Conservation (phyloP, 192 early-diverging fungal genomes). For the Backusella luteola region DNA sequence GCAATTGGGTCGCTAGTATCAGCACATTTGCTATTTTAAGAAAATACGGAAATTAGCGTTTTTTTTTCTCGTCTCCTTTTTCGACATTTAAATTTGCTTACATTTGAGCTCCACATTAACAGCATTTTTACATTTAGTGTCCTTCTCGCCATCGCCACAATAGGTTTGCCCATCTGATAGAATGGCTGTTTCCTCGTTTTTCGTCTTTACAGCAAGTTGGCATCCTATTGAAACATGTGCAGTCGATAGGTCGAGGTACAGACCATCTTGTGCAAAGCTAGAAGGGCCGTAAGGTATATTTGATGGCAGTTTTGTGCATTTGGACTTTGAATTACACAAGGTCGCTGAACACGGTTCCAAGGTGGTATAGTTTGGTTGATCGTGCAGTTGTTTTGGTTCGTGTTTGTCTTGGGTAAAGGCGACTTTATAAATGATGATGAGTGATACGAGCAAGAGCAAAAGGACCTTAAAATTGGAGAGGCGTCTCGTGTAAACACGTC, state of each 20-base stretch:
- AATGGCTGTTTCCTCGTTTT: background rate
- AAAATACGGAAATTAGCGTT: background rate
- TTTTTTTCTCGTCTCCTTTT: background rate
- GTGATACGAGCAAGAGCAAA: background rate
- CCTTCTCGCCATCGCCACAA: background rate
- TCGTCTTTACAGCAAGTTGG: background rate
- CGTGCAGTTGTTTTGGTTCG: background rate
- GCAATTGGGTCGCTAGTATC: background rate
- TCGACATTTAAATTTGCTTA: background rate
- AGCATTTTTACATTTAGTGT: constrained; percentile 4
- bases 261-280: constrained; percentile 8
- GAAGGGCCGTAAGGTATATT: constrained; percentile 1
- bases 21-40: background rate
- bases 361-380: constrained; percentile 15
- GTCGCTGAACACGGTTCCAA: constrained; percentile 4
- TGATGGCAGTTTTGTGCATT: constrained; percentile 18
- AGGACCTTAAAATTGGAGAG: background rate
- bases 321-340: constrained; percentile 23
- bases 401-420: background rate
- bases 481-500: background rate
- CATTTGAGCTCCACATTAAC: background rate
- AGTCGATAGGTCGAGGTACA: constrained; percentile 26
- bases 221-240: constrained; percentile 20
- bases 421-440: background rate
- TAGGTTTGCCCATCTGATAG: background rate